Base-by-base conservation (phyloP, 805 yeast species). In the Suhomyces canberraensis region DNA sequence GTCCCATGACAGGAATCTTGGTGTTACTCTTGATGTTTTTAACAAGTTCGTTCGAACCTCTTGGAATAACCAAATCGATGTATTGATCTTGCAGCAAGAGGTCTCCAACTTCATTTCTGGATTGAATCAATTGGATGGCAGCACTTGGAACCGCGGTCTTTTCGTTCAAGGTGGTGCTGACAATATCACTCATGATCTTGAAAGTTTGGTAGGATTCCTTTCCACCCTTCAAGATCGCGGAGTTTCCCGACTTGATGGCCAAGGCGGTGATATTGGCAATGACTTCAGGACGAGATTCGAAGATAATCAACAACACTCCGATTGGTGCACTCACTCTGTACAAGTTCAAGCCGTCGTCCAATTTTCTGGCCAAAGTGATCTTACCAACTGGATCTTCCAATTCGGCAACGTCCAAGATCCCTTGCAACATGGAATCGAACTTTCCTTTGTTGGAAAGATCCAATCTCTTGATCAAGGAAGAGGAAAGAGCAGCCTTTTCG, bases 221-320 rank as follows among this genome's bases (percentile, higher is more conserved):
- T 41, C 99, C 99, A 49, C 99, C 98, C 64, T 93, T 93, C 55
- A 93, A 73, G 39, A 93, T 93, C 34, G 97, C 98, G 7, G 97
- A 85, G 58, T 93, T 93, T 32, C 97, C 98, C 2, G 96, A 88
- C 60, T 95, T 93, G 57, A 93, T 81, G 14, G 98, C 96, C 51
- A 93, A 71, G 0, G 98, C 93, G 11, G 96, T 84, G 53, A 93
- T 93, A 58, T 93, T 95, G 37, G 98, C 98, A 67, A 93, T 93
- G 8, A 93, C 98, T 59, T 93, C 99, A 25, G 99, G 99, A 54
- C 99, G 77, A 20, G 95, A 79, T 63, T 93, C 99, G 59, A 93
- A 93, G 37, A 93, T 95, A 31, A 93, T 89, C 43, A 93, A 69
- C 30, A 93, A 62, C 0, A 88, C 97, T 14, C 99, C 99, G 4